phyloP scores from a whole-genome alignment of 129 eudicot species.

The Saposhnikovia divaricata region DNA sequence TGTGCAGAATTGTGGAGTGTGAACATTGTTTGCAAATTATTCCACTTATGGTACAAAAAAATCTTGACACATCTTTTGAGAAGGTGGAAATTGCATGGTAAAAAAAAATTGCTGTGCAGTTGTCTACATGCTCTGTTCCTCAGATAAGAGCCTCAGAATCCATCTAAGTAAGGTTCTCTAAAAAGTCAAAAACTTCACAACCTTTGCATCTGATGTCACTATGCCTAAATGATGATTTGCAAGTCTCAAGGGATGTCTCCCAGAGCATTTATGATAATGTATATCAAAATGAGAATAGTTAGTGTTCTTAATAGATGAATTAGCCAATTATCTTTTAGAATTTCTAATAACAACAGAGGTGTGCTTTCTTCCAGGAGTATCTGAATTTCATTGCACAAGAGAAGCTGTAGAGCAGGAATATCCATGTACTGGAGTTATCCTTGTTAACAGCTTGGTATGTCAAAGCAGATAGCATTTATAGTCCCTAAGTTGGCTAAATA shows the following conservation, averaged over 20 bases:
- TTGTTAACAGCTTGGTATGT: neutral
- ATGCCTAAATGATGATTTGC: no score
- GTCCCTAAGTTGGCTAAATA: neutral
- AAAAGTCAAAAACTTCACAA: neutral
- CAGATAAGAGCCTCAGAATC: neutral
- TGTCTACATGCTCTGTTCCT: neutral
- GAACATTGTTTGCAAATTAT: neutral
- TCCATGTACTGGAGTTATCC: neutral
- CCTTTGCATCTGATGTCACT: no score
- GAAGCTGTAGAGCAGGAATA: neutral
- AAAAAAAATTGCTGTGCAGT: no score
- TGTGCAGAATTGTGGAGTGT: neutral
- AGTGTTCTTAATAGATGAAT: neutral
- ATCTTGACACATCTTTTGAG: no score
- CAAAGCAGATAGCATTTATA: neutral
- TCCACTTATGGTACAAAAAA: neutral
- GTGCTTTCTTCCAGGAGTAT: neutral
- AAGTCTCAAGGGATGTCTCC: no score
- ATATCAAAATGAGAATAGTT: neutral
- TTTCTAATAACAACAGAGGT: neutral
- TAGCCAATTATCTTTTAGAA: neutral
- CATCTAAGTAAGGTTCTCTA: neutral
- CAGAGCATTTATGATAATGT: neutral
- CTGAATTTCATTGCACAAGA: neutral
- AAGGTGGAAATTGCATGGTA: no score